phyloP scores from a whole-genome alignment of 805 yeast genomes.

The Saturnispora quitensis region DNA sequence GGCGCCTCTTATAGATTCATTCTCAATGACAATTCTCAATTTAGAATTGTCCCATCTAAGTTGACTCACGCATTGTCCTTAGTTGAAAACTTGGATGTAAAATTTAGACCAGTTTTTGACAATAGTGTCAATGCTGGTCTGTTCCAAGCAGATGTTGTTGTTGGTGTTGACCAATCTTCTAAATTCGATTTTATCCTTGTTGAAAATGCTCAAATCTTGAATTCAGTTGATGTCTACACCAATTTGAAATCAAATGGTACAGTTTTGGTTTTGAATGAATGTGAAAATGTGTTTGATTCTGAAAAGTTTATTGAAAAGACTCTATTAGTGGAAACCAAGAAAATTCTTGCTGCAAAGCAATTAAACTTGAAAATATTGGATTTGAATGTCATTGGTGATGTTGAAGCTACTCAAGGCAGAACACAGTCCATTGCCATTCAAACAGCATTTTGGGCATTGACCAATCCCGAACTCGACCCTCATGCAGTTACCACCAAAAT shows the following conservation, averaged over 20 bases:
- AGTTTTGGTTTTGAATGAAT: slow-evolving; percentile 35
- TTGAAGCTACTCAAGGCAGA: slow-evolving; percentile 67
- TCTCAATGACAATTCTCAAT: slow-evolving; percentile 56
- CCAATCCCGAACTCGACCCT: slow-evolving; percentile 47
- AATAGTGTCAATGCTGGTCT: slow-evolving; percentile 66
- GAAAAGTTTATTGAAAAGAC: slow-evolving; percentile 40
- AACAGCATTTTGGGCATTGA: slow-evolving; percentile 69
- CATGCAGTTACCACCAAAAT: slow-evolving; percentile 68
- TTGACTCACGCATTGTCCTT: slow-evolving; percentile 64
- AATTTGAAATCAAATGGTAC: slow-evolving; percentile 49
- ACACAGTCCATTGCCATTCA: slow-evolving; percentile 67
- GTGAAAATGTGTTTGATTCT: slow-evolving; percentile 32
- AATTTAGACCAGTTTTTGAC: slow-evolving; percentile 60
- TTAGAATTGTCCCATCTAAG: slow-evolving; percentile 48
- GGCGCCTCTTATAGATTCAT: slow-evolving; percentile 45
- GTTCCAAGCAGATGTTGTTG: slow-evolving; percentile 53
- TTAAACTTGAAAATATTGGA: slow-evolving; percentile 52
- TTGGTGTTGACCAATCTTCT: slow-evolving; percentile 33
- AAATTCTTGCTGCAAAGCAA: slow-evolving; percentile 41
- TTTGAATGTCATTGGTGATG: slow-evolving; percentile 51
- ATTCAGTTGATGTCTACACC: slow-evolving; percentile 52
- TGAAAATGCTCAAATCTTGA: slow-evolving; percentile 47
- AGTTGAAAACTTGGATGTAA: slow-evolving; percentile 42
- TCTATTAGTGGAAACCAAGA: slow-evolving; percentile 46
- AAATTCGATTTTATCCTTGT: slow-evolving; percentile 57